Percentiles rank a stretch among this genome's conserved stretches.
These are phyloP conservation scores for Phaffia australis DNA, from an alignment of 768 basidiomycete genomes.

Conservation along the genomic window DNA sequence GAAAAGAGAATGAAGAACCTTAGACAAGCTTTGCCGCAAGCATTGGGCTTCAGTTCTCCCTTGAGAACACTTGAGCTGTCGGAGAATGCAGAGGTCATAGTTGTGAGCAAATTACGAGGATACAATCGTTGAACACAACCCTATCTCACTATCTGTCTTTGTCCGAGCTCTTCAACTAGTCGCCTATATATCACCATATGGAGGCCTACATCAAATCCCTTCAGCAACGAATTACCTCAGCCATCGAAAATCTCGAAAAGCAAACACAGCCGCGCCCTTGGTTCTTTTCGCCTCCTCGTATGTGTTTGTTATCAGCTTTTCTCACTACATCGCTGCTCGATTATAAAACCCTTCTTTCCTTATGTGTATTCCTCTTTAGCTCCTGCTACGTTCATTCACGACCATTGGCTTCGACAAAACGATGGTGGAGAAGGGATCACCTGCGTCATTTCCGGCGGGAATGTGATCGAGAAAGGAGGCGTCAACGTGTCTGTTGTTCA, in stretches of 20 bases:
- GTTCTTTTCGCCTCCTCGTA: neutral
- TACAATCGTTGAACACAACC: too few relatives aligned
- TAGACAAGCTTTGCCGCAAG: too few relatives aligned
- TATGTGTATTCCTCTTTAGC: too few relatives aligned
- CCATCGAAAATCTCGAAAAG: constrained; percentile 21
- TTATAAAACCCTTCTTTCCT: too few relatives aligned
- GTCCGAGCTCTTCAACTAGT: constrained; percentile 9
- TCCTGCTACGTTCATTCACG: constrained; percentile 9
- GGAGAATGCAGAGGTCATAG: too few relatives aligned
- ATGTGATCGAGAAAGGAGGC: constrained; percentile 85
- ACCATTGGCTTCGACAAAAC: constrained; percentile 24
- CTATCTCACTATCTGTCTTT: too few relatives aligned
- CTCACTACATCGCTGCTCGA: too few relatives aligned
- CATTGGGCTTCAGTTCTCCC: too few relatives aligned
- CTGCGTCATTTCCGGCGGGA: constrained; percentile 55
- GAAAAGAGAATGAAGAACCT: too few relatives aligned
- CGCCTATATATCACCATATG: constrained; percentile 12
- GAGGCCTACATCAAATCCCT: constrained; percentile 18
- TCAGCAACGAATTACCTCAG: constrained; percentile 20
- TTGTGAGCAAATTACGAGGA: too few relatives aligned
- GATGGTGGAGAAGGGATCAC: constrained; percentile 50
- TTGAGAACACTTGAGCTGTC: too few relatives aligned
- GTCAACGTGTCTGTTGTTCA: constrained; percentile 90
- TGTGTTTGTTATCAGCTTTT: neutral
- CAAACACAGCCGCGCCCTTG: neutral